Conservation (phyloP, 805 yeast species). For the Starmerella sirachaensis region DNA sequence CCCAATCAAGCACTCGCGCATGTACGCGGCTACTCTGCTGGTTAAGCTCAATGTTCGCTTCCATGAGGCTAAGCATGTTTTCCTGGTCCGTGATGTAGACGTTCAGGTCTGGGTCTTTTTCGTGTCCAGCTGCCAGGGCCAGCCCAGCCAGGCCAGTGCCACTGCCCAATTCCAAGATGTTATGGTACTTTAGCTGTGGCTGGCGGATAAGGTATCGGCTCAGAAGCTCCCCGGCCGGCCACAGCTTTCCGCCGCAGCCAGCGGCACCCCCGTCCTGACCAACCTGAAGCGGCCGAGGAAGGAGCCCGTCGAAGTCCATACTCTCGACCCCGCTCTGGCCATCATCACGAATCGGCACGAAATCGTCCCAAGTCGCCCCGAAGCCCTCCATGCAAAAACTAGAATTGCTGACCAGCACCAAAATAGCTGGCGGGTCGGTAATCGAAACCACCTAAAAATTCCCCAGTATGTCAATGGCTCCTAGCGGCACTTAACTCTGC, state of each 20-base stretch:
- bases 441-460: too few relatives aligned
- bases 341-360: conserved; percentile 29
- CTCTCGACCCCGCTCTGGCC: conserved; percentile 32
- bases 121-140: conserved; percentile 26
- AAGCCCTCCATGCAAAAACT: conserved; percentile 12
- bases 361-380: conserved; percentile 25
- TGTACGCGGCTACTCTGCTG: conserved; percentile 28
- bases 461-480: too few relatives aligned
- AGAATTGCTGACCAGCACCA: too few relatives aligned
- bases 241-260: conserved; percentile 54
- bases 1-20: conserved; percentile 40
- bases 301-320: conserved; percentile 33
- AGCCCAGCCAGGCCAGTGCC: conserved; percentile 50
- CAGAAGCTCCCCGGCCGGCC: conserved; percentile 50
- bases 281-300: conserved; percentile 32
- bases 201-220: conserved; percentile 34
- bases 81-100: conserved; percentile 41
- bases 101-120: conserved; percentile 24
- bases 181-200: conserved; percentile 19
- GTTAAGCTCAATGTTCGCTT: conserved; percentile 36
- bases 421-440: too few relatives aligned
- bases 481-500: too few relatives aligned
- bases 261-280: conserved; percentile 46
- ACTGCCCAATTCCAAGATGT: conserved; percentile 42
- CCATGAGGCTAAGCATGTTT: conserved; percentile 38